Conservation (phyloP, 2,329 filamentous ascomycete species). For the Colletotrichum zoysiae region DNA sequence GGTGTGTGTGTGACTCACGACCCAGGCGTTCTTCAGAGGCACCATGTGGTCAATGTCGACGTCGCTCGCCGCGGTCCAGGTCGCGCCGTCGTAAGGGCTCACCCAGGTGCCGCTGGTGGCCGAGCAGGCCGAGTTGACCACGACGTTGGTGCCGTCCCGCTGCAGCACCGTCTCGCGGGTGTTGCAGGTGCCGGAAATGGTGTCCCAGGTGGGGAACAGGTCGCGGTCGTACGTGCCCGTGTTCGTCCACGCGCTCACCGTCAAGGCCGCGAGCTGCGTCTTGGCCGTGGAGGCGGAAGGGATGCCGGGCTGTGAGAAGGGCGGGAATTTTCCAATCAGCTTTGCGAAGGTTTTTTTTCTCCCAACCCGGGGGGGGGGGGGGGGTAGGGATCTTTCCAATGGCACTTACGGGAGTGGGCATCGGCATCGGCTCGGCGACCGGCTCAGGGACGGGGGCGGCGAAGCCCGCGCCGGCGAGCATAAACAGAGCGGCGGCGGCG, state of each 20-base stretch:
- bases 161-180: constrained; percentile 78
- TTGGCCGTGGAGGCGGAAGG: constrained; percentile 70
- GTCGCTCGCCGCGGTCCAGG: constrained; percentile 76
- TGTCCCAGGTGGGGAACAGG: constrained; percentile 80
- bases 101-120: constrained; percentile 76
- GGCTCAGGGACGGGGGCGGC: constrained; percentile 44
- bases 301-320: constrained; percentile 67
- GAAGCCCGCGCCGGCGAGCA: constrained; percentile 43
- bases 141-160: constrained; percentile 77
- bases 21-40: constrained; percentile 84
- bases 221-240: constrained; percentile 72
- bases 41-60: constrained; percentile 89
- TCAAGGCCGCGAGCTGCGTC: constrained; percentile 68
- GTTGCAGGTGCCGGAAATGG: constrained; percentile 75
- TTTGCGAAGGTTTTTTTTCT: background rate
- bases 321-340: background rate
- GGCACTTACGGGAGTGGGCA: constrained; percentile 47
- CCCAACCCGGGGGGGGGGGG: background rate
- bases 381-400: background rate
- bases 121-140: constrained; percentile 69
- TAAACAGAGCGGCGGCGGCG: constrained; percentile 38
- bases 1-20: constrained; percentile 63
- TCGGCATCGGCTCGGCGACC: constrained; percentile 34
- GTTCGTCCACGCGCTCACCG: constrained; percentile 67
- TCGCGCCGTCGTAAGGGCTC: constrained; percentile 79